phyloP scores from a whole-genome alignment of 2,329 filamentous ascomycete species.

The Hypoxylon sp. region DNA sequence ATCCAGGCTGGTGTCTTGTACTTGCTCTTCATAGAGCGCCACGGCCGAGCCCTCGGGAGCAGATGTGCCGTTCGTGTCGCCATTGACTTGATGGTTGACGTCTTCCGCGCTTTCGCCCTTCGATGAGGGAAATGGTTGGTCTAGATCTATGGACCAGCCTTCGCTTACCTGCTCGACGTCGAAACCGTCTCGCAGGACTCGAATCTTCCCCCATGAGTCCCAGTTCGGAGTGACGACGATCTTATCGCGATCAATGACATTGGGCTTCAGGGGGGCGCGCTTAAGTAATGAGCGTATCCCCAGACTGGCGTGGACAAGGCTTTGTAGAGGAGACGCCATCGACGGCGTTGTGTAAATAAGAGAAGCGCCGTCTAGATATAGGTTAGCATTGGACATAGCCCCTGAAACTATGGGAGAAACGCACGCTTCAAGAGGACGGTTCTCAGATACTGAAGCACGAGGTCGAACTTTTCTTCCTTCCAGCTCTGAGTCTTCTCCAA shows the following conservation, averaged over 20 bases:
- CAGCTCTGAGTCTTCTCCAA: conserved; percentile 89
- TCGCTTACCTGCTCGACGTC: conserved; percentile 87
- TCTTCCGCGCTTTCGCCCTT: conserved; percentile 36
- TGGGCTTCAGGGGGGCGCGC: conserved; percentile 81
- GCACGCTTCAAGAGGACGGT: conserved; percentile 87
- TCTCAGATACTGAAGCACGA: conserved; percentile 89
- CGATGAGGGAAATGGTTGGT: conserved; percentile 58
- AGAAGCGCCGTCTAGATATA: conserved; percentile 74
- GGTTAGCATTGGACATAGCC: conserved; percentile 10
- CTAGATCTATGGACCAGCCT: conserved; percentile 86
- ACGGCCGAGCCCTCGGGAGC: conserved; percentile 68
- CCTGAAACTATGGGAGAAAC: conserved; percentile 43
- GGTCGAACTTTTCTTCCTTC: conserved; percentile 97
- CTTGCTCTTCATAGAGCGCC: conserved; percentile 78
- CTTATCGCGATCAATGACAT: conserved; percentile 92
- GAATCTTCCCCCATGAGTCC: conserved; percentile 98
- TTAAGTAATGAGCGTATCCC: conserved; percentile 86
- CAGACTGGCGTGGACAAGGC: conserved; percentile 82
- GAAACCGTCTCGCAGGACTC: conserved; percentile 88
- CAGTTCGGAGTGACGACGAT: conserved; percentile 95
- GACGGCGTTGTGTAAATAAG: conserved; percentile 85
- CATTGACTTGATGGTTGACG: conserved; percentile 41
- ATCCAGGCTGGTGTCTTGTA: conserved; percentile 75
- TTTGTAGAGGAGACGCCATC: conserved; percentile 77
- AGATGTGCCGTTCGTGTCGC: conserved; percentile 45